A percentile compares a stretch with the other conserved stretches of the same genome.
phyloP scores from a whole-genome alignment of 305 asterid genomes.

The Euphrasia arctica region DNA sequence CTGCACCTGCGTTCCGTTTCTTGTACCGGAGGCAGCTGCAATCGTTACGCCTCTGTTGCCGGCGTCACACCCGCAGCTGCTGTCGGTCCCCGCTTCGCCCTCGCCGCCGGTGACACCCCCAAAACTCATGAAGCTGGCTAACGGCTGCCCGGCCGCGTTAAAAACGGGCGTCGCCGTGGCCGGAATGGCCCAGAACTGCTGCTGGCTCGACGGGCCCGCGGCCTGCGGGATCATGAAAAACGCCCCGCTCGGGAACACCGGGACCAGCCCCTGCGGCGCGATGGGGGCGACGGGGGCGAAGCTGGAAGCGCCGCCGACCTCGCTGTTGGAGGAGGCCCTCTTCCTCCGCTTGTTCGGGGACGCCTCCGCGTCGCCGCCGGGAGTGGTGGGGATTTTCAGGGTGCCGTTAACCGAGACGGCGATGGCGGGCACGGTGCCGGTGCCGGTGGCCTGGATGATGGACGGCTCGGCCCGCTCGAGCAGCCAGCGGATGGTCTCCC shows the following conservation, averaged over 20 bases:
- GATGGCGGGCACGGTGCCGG: conserved; percentile 84
- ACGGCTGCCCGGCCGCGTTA: conserved; percentile 47
- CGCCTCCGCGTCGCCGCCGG: conserved; percentile 32
- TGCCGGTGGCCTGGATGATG: conserved; percentile 76
- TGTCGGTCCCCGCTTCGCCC: conserved; percentile 14
- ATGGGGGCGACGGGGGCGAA: conserved; percentile 73
- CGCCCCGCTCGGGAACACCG: conserved; percentile 58
- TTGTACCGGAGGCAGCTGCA: conserved; percentile 25
- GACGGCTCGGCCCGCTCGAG: conserved; percentile 86
- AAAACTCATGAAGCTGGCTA: conserved; percentile 38
- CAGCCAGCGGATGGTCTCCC: conserved; percentile 81
- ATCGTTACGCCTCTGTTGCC: conserved; percentile 27
- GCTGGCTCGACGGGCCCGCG: conserved; percentile 40
- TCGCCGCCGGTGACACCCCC: conserved; percentile 18
- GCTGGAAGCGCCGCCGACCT: conserved; percentile 37
- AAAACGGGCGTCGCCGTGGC: conserved; percentile 57
- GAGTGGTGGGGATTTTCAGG: conserved; percentile 62
- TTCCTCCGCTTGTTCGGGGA: conserved; percentile 40
- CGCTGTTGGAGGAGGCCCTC: conserved; percentile 45
- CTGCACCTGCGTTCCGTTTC: conserved; percentile 37
- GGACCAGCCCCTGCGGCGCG: conserved; percentile 53
- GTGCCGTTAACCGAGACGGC: conserved; percentile 81
- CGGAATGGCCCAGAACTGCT: conserved; percentile 77
- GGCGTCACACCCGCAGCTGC: conserved; percentile 15
- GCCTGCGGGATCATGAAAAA: conserved; percentile 61